These are phyloP conservation scores for Auriscalpium orientale DNA, from an alignment of 768 basidiomycete species.

Conservation along the genomic window DNA sequence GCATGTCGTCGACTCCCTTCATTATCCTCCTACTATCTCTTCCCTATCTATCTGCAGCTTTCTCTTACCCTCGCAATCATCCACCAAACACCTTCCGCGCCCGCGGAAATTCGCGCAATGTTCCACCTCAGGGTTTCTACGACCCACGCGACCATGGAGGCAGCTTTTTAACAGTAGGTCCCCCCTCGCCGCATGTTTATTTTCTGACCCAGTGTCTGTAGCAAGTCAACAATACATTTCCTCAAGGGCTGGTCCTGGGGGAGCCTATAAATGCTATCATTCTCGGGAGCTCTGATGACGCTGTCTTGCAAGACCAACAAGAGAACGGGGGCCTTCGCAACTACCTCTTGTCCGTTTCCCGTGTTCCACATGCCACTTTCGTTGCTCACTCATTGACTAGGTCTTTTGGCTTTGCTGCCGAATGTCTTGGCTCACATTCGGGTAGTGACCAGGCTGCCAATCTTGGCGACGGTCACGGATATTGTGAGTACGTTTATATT, in stretches of 20 bases:
- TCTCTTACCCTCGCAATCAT: conserved; percentile 3
- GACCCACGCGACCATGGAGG: conserved; percentile 53
- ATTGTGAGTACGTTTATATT: conserved; percentile 35
- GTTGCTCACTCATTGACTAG: conserved; percentile 25
- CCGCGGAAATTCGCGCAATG: conserved; percentile 12
- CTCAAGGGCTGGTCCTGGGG: conserved; percentile 20
- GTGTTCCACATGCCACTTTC: neutral
- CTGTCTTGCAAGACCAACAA: conserved; percentile 54
- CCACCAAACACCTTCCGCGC: conserved; percentile 18
- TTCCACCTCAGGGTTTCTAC: conserved; percentile 53
- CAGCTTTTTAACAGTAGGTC: conserved; percentile 62
- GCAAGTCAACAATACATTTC: conserved; percentile 2
- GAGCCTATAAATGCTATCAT: conserved; percentile 85
- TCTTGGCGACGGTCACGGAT: conserved; percentile 78
- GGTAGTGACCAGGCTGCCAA: conserved; percentile 64
- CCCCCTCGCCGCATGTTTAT: neutral
- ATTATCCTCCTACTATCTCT: conserved; percentile 27
- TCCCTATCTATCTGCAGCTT: conserved; percentile 17
- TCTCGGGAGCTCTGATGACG: conserved; percentile 63
- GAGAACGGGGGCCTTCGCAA: conserved; percentile 70
- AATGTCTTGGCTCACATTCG: conserved; percentile 80
- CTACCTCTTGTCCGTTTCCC: conserved; percentile 61
- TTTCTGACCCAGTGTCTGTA: neutral
- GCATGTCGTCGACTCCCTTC: conserved; percentile 21
- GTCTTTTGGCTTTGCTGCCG: conserved; percentile 62